Evolutionary conservation across 2,329 filamentous ascomycete species (phyloP), one percentile per base, ranked within the genome.

Genomic region (Aspergillus jensenii): DNA sequence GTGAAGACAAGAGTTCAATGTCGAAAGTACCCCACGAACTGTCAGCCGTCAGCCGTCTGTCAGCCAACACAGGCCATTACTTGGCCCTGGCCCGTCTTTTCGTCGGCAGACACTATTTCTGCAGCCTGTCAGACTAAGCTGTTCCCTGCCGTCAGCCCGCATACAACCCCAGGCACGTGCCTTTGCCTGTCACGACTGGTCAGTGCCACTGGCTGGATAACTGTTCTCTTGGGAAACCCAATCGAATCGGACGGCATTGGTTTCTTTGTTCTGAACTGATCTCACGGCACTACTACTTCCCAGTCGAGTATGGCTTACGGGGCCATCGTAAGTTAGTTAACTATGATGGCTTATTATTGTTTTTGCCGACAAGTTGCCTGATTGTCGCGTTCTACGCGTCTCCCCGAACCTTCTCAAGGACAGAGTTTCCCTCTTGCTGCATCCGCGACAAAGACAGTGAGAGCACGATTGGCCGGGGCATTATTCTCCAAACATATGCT

Each of bases 81-180:
- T 21, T 11, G 31, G 45, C 27, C 45, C 39, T 27, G 39, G 25
- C 23, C 35, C 4, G 17, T 14, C 37, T 7, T 23, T 27, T 6
- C 5, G 19, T 46, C 9, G 19, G 14, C 35, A 37, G 47, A 43
- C 33, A 31, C 33, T 54, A 27, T 25, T 54, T 40, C 43, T 54
- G 43, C 43, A 25, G 23, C 25, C 23, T 43, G 39, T 33, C 39
- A 41, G 37, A 27, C 39, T 52, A 45, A 51, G 45, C 40, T 39
- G 44, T 15, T 23, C 39, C 45, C 50, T 40, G n/a, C 19, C 48
- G 27, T 27, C 12, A 46, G 8, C 56, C 56, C 50, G 56, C 56
- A 58, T 33, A 27, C 45, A 50, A 49, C 45, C 31, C 27, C 39
- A 40, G 27, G 43, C 56, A 58, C 56, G 56, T 58, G 56, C 50